Percentiles rank a stretch among this genome's conserved stretches.
These are phyloP conservation scores for Silene coronaria DNA, from an alignment of 179 eudicot species.

Conservation along the genomic window DNA sequence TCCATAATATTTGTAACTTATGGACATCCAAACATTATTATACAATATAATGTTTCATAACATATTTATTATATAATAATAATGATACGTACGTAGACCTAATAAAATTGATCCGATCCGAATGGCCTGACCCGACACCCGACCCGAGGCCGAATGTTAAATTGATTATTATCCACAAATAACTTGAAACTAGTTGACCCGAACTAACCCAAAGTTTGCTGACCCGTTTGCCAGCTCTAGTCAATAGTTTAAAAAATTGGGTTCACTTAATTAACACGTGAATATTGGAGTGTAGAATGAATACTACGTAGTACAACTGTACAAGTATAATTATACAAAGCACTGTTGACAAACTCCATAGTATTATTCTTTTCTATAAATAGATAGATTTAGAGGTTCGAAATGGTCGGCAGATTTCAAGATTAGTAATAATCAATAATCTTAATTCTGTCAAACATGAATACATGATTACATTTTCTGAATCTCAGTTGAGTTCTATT, in stretches of 20 bases:
- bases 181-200: no score
- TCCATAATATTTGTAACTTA: no score
- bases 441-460: conserved; percentile 5
- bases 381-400: not conserved
- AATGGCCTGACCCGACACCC: no score
- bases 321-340: conserved; percentile 2
- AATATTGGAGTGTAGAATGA: not conserved
- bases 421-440: conserved; percentile 4
- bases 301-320: not conserved
- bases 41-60: no score
- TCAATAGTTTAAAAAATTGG: not conserved
- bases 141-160: no score
- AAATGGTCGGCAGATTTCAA: conserved; percentile 20
- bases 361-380: conserved; percentile 4
- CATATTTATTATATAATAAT: no score
- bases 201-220: no score
- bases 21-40: no score
- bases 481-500: conserved; percentile 3
- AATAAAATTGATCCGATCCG: no score
- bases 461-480: conserved; percentile 7
- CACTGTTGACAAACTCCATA: not conserved
- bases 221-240: no score
- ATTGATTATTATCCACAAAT: no score
- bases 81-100: no score
- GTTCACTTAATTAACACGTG: not conserved